These are phyloP conservation scores for Microbotryum silenes-acaulis DNA, from an alignment of 1,284 basidiomycete species.

Conservation along the genomic window DNA sequence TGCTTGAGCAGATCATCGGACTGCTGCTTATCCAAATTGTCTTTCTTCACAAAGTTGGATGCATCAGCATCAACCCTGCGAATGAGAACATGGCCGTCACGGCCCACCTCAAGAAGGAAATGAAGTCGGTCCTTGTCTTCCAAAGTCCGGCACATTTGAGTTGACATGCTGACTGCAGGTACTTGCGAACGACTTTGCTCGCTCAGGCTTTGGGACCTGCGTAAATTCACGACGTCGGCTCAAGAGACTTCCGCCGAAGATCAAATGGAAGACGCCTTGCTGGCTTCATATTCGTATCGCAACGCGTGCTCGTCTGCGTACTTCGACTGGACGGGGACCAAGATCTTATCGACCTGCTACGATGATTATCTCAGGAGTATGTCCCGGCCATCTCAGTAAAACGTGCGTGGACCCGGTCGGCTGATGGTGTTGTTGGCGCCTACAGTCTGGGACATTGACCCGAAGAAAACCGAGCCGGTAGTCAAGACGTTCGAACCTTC, in stretches of 20 bases:
- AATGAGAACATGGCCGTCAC: constrained; percentile 30
- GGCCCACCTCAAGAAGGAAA: constrained; percentile 30
- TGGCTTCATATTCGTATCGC: constrained; percentile 40
- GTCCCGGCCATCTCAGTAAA: constrained; percentile 2
- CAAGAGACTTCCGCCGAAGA: constrained; percentile 2
- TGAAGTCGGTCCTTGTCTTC: constrained; percentile 1
- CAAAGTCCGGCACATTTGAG: too few species aligned
- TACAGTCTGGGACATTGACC: constrained; percentile 43
- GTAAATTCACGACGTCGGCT: constrained; percentile 14
- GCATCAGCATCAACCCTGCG: constrained; percentile 32
- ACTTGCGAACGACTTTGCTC: not conserved
- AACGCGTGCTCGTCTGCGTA: constrained; percentile 45
- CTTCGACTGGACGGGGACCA: constrained; percentile 45
- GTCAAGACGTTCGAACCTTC: not conserved
- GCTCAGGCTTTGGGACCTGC: constrained; percentile 32
- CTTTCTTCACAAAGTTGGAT: constrained; percentile 20
- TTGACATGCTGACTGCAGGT: not conserved
- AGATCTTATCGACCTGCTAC: constrained; percentile 44
- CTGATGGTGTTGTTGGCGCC: not conserved
- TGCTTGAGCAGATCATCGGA: too few species aligned
- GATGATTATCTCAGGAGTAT: constrained; percentile 43
- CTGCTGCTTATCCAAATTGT: not conserved
- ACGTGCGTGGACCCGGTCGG: not conserved
- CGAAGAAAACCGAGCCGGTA: constrained; percentile 28
- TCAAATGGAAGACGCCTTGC: constrained; percentile 10